Base-by-base conservation (phyloP, 768 basidiomycete genomes). In the Scleroderma bovista region DNA sequence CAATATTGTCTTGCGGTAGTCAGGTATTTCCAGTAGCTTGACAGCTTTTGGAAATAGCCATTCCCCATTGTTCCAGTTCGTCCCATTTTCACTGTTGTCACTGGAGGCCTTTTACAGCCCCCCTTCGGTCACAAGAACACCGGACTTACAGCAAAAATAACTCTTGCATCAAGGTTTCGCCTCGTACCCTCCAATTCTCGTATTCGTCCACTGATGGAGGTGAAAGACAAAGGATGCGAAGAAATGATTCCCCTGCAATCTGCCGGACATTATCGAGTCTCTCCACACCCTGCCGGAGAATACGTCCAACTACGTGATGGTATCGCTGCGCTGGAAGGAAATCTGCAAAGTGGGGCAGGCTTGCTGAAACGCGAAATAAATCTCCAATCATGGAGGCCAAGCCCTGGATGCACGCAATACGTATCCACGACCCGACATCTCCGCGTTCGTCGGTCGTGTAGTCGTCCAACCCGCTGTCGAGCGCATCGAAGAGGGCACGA, bases 391-490 rank as follows among this genome's bases (percentile, higher is more conserved):
- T 67, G 8, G 72, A 68, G 16, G 80, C 73, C 48, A 93, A 68
- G 10, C 86, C 85, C 41, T 73, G 74, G 45, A 93, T 76, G 58
- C 85, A 88, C 2, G 83, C 81, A 7, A 88, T 77, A 54, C 95
- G 88, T 46, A 93, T 78, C 93, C 93, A 96, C 2, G 95, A 97
- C 37, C 95, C 95, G 33, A 99, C 87, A 62, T 99, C 96, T 4
- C 95, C 95, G 56, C 95, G 83, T 63, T 96, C 89, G 63, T 99
- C 95, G 43, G 80, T 82, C 6, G 90, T 87, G 62, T 98, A 99
- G 70, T 99, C 94, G 17, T 80, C 75, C 46, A 99, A 68, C 3
- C 91, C 93, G n/a, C 61, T 64, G n/a, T 84, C 65, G 33, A 90
- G 61, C 17, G 78, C 75, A 47, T 76, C 70, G 45, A 86, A 71